Evolutionary conservation across 2,329 filamentous ascomycete genomes (phyloP).

Genomic region (Neoarthrinium moseri): DNA sequence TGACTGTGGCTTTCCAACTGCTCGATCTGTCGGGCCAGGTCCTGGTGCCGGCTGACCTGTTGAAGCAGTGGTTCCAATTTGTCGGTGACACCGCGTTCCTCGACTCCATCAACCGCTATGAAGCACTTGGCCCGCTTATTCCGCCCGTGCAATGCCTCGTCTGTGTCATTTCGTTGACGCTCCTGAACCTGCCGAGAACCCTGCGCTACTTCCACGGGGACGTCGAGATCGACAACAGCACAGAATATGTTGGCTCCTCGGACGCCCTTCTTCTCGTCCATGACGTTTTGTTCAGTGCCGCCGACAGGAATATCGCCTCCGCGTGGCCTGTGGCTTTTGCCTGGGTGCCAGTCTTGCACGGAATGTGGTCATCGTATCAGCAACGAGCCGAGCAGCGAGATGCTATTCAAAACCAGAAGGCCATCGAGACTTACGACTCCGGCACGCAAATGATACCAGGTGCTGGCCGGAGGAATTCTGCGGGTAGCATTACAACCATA

Average conservation of each 20-base stretch:
- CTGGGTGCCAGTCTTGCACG: slow-evolving; percentile 76
- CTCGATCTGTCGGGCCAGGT: slow-evolving; percentile 55
- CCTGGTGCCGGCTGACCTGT: slow-evolving; percentile 56
- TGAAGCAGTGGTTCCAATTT: slow-evolving; percentile 73
- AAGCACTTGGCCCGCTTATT: slow-evolving; percentile 41
- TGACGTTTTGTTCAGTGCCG: slow-evolving; percentile 63
- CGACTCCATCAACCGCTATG: slow-evolving; percentile 49
- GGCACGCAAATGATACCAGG: slow-evolving; percentile 41
- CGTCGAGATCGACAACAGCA: slow-evolving; percentile 38
- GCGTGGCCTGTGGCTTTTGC: slow-evolving; percentile 75
- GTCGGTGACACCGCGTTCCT: slow-evolving; percentile 71
- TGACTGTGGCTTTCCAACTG: slow-evolving; percentile 72
- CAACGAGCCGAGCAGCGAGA: slow-evolving; percentile 61
- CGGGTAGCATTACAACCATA: slow-evolving; percentile 61
- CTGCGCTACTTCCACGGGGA: slow-evolving; percentile 54
- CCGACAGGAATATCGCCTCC: slow-evolving; percentile 53
- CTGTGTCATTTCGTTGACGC: slow-evolving; percentile 67
- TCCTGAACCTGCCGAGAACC: slow-evolving; percentile 65
- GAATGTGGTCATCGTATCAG: slow-evolving; percentile 64
- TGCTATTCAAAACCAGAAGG: slow-evolving; percentile 56
- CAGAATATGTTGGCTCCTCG: slow-evolving; percentile 66
- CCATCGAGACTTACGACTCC: slow-evolving; percentile 52
- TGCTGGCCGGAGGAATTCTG: slow-evolving; percentile 54
- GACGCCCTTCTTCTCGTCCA: slow-evolving; percentile 73
- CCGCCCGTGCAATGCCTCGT: slow-evolving; percentile 68